Evolutionary conservation across 2,329 filamentous ascomycete species (phyloP).

Genomic region (Penicillium sp.): DNA sequence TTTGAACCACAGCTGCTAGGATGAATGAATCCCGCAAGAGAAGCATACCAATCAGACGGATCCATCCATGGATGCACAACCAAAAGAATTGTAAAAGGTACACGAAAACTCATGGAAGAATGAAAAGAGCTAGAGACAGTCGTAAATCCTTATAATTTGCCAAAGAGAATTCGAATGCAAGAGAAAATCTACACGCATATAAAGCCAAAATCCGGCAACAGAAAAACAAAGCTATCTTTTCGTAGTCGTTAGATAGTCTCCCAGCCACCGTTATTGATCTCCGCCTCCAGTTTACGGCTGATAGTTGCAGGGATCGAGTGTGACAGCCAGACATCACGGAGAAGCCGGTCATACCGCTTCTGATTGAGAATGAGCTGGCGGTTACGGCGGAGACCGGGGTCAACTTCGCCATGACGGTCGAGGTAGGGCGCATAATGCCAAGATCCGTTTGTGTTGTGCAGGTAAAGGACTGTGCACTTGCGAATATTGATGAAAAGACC

Average conservation of each 20-base stretch:
- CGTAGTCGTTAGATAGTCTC: slow-evolving; percentile 57
- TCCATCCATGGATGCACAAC: too few species aligned
- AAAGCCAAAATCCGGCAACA: background rate
- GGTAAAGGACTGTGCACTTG: slow-evolving; percentile 87
- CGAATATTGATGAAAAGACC: slow-evolving; percentile 96
- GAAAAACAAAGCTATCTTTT: slow-evolving; percentile 6
- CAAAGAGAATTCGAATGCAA: slow-evolving; percentile 1
- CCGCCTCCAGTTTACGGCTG: slow-evolving; percentile 82
- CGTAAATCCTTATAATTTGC: background rate
- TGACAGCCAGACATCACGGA: slow-evolving; percentile 79
- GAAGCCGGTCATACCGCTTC: slow-evolving; percentile 83
- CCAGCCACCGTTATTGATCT: slow-evolving; percentile 97
- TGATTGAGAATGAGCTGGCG: slow-evolving; percentile 91
- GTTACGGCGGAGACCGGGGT: slow-evolving; percentile 81
- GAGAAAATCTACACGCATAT: slow-evolving; percentile 1
- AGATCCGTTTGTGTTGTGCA: slow-evolving; percentile 76
- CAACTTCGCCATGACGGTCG: slow-evolving; percentile 91
- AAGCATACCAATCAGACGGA: background rate
- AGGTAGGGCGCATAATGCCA: slow-evolving; percentile 89
- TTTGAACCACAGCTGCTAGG: background rate
- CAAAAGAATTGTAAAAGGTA: background rate
- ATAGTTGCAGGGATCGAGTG: slow-evolving; percentile 88
- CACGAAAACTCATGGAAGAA: background rate
- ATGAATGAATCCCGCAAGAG: background rate
- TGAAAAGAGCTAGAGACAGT: background rate